Evolutionary conservation across 2,329 filamentous ascomycete genomes (phyloP), one percentile per base, ranked within the genome.

Genomic region (Aspergillus latus): DNA sequence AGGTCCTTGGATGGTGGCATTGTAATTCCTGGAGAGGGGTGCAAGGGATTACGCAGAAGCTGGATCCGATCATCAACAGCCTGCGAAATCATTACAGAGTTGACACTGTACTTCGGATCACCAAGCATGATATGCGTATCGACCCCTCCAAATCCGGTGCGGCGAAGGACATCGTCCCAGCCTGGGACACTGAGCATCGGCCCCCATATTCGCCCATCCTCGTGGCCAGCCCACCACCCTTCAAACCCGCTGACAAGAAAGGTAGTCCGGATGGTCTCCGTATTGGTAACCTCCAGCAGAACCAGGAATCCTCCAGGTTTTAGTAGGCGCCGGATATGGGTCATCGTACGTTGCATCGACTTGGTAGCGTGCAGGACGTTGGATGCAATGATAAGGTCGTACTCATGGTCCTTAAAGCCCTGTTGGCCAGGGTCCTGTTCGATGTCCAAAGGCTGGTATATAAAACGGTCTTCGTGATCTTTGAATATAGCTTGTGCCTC

Each of bases 291-390:
- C 11, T 45, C 53, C 5, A 46, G 16, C 2, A 46, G 4, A 5
- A 56, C 28, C 2, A 56, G 29, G 36, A 75, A 74, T 0, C 79
- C 80, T 1, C 76, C 77, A 0, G 79, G 74, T 49, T 71, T 74
- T 1, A 79, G 63, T 0, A 79, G 62, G 0, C 46, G 49, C 0
- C 74, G 67, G 0, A 70, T 59, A 52, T 78, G 71, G 5, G 32
- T 71, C 36, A 29, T 66, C 66, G 30, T 65, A 6, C 61, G 45
- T 2, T 59, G 72, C 37, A 48, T 54, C 36, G 2, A 15, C 6
- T 1, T 6, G 5, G 75, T 78, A 1, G 76, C 73, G 53, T 78
- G 74, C 0, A 80, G 59, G 1, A 75, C 72, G 54, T 75, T 72
- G 28, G 67, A 66, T 1, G 73, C 74, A 36, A 76, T 59, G 21